Evolutionary conservation across 2,329 filamentous ascomycete species (phyloP).

Genomic region (Pestalotiopsis sp.): DNA sequence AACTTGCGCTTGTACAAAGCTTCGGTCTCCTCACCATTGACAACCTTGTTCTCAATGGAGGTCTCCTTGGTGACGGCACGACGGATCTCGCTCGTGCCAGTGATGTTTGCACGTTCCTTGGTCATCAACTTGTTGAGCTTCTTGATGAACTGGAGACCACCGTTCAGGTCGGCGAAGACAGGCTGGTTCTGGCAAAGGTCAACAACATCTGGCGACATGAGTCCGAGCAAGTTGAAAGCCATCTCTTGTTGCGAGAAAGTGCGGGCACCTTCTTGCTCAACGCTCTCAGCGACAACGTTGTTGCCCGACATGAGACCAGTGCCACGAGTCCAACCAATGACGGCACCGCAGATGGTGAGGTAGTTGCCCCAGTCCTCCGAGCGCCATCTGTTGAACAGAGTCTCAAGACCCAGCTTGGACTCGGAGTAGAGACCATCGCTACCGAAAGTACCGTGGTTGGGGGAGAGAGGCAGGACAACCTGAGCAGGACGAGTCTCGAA

Average conservation of each 20-base stretch:
- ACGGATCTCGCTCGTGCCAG: conserved; percentile 91
- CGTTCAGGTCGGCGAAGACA: conserved; percentile 96
- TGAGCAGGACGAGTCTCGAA: conserved; percentile 96
- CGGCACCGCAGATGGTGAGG: conserved; percentile 95
- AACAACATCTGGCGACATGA: conserved; percentile 93
- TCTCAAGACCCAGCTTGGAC: conserved; percentile 96
- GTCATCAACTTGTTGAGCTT: conserved; percentile 95
- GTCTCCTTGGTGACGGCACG: conserved; percentile 95
- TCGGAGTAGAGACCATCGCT: conserved; percentile 98
- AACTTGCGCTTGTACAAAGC: conserved; percentile 92
- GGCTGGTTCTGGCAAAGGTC: conserved; percentile 95
- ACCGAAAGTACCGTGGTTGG: conserved; percentile 98
- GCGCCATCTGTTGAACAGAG: conserved; percentile 97
- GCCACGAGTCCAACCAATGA: conserved; percentile 98
- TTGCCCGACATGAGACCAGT: conserved; percentile 98
- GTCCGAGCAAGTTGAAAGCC: conserved; percentile 96
- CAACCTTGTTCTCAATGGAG: conserved; percentile 93
- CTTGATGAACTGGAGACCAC: conserved; percentile 95
- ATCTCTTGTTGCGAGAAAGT: conserved; percentile 99
- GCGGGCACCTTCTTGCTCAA: conserved; percentile 94
- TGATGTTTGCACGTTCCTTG: conserved; percentile 89
- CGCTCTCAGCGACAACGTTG: conserved; percentile 95
- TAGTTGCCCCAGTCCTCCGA: conserved; percentile 97
- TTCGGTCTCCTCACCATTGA: conserved; percentile 93
- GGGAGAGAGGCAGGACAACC: conserved; percentile 92